Evolutionary conservation across 2,329 filamentous ascomycete species (phyloP).

Genomic region (Cryphonectria carpinicola): DNA sequence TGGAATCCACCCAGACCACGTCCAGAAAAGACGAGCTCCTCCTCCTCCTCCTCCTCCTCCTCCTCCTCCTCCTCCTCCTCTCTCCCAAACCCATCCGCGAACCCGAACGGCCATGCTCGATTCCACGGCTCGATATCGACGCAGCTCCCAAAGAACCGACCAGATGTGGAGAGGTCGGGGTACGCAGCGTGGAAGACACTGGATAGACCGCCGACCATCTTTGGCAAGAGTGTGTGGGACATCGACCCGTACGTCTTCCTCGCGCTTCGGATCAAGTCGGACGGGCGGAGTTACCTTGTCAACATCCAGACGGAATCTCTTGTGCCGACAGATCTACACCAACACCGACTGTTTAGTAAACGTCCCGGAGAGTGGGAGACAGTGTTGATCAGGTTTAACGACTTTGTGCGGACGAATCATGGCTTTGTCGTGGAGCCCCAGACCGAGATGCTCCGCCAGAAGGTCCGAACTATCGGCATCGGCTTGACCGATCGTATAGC

Average conservation of each 20-base stretch:
- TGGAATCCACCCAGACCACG: conserved; percentile 49
- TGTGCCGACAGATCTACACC: conserved; percentile 92
- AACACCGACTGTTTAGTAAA: conserved; percentile 83
- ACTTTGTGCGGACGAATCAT: conserved; percentile 94
- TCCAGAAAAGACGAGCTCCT: conserved; percentile 17
- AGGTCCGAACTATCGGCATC: conserved; percentile 83
- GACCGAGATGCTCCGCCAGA: conserved; percentile 83
- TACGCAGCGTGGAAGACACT: conserved; percentile 90
- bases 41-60: conserved; percentile 3
- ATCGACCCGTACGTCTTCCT: conserved; percentile 89
- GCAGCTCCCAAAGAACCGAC: conserved; percentile 73
- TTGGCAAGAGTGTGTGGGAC: conserved; percentile 85
- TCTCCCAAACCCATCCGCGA: conserved; percentile 33
- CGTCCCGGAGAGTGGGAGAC: conserved; percentile 92
- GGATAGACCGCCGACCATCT: conserved; percentile 77
- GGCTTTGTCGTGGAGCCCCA: conserved; percentile 93
- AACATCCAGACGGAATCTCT: conserved; percentile 96
- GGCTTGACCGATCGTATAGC: conserved; percentile 87
- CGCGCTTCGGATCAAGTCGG: conserved; percentile 84
- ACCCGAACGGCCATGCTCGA: conserved; percentile 63
- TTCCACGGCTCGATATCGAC: conserved; percentile 92
- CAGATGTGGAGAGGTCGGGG: conserved; percentile 77
- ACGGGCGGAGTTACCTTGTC: conserved; percentile 89
- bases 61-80: too few species aligned
- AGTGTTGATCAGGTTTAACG: conserved; percentile 84